phyloP scores from a whole-genome alignment of 2,329 filamentous ascomycete species.

The Fusarium sororula region DNA sequence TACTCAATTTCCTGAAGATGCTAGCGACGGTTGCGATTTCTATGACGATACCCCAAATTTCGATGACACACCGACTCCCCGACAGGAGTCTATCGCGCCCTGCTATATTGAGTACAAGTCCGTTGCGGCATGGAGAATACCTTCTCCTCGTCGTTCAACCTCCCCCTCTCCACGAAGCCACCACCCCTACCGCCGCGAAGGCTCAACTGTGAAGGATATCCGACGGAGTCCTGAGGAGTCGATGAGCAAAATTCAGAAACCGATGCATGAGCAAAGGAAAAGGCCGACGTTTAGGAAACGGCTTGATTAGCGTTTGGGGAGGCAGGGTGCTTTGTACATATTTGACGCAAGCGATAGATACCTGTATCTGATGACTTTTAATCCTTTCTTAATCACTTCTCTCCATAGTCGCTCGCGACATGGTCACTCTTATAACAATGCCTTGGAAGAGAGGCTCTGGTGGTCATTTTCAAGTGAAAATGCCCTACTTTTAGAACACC shows the following conservation, averaged over 20 bases:
- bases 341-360: slow-evolving; percentile 51
- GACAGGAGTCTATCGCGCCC: slow-evolving; percentile 47
- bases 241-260: slow-evolving; percentile 59
- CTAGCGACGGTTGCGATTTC: slow-evolving; percentile 47
- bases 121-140: slow-evolving; percentile 45
- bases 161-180: slow-evolving; percentile 50
- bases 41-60: slow-evolving; percentile 51
- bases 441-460: slow-evolving; percentile 9
- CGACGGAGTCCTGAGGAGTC: slow-evolving; percentile 59
- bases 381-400: slow-evolving; percentile 36
- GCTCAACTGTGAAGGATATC: slow-evolving; percentile 41
- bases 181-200: slow-evolving; percentile 43
- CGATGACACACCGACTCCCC: slow-evolving; percentile 57
- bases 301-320: slow-evolving; percentile 50
- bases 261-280: slow-evolving; percentile 52
- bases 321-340: slow-evolving; percentile 52
- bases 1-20: slow-evolving; percentile 53
- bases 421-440: slow-evolving; percentile 30
- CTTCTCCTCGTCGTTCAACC: slow-evolving; percentile 46
- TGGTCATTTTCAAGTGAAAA: slow-evolving; percentile 38
- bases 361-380: slow-evolving; percentile 49
- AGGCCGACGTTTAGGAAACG: slow-evolving; percentile 54
- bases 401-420: slow-evolving; percentile 12
- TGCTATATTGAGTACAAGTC: slow-evolving; percentile 52
- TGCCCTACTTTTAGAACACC: slow-evolving; percentile 33